Base-by-base conservation (phyloP, 2,329 filamentous ascomycete species). In the Passalora sequoiae region DNA sequence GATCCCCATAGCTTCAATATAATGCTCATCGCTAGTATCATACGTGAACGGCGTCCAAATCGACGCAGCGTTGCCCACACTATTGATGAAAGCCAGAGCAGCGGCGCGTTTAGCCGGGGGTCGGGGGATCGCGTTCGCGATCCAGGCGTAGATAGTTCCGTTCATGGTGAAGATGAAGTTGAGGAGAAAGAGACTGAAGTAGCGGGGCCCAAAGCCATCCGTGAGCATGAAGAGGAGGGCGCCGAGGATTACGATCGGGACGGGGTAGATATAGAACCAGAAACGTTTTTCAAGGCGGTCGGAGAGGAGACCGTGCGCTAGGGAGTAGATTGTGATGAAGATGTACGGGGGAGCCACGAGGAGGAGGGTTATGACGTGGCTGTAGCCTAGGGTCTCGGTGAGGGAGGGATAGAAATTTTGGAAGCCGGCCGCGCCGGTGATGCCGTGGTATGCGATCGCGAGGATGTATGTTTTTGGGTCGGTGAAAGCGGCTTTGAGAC, bases 51-150 rank as follows among this genome's bases (percentile, higher is more conserved):
- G 66, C 6, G 66, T 69, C 61, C 60, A 89, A 51, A 89, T 89
- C 36, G 75, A 80, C 30, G 77, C 78, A 8, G 74, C 72, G 60
- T 89, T 88, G 13, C 75, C 78, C 7, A 86, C 72, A 2, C 81
- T 81, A 59, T 91, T 91, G 65, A 89, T 86, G 49, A 83, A 80
- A 1, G 84, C 86, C 4, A 91, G 63, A 0, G 83, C 84, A 0
- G 83, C 78, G 2, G 81, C 80, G 47, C 84, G 76, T 68, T 89
- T 89, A 2, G 84, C 80, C 0, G 84, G 83, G 3, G 86, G 86
- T 4, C 85, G 77, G 0, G 85, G 84, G 39, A 91, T 73, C 1
- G 81, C 83, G 60, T 84, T 86, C 35, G 76, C 80, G 51, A 89
- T 87, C 86, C 86, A 92, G 2, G 81, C 83, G 58, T 81, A 87